A percentile compares a stretch with the other conserved stretches of the same genome.
These are phyloP conservation scores for Poterioochromonas sp. DNA, from an alignment of 352 stramenopile genomes.

Conservation along the genomic window DNA sequence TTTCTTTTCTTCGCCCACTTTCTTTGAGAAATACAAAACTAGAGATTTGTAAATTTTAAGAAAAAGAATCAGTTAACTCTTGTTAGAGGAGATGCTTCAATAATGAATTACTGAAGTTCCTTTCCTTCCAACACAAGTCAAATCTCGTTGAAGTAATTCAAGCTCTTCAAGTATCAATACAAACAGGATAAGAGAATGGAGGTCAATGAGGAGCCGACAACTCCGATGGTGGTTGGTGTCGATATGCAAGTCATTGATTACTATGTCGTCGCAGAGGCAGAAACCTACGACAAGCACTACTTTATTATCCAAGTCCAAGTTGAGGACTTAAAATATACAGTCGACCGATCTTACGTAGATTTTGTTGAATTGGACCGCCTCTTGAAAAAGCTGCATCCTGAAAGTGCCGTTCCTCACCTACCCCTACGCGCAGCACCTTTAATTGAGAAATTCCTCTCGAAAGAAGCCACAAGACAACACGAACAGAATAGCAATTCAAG, in stretches of 20 bases:
- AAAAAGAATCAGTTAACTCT: no score
- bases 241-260: neutral
- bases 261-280: neutral
- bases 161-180: no score
- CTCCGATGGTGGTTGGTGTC: neutral
- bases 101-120: no score
- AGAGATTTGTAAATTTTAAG: no score
- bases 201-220: no score
- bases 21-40: no score
- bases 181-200: no score
- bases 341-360: constrained; percentile 30
- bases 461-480: neutral
- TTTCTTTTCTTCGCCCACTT: no score
- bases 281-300: constrained; percentile 20
- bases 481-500: neutral
- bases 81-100: no score
- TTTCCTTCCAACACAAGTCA: no score
- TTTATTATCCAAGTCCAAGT: constrained; percentile 3
- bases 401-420: neutral
- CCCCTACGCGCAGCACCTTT: neutral
- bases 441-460: neutral
- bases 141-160: no score
- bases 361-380: constrained; percentile 25
- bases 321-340: neutral
- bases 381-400: neutral